Conservation (phyloP, 495 filamentous ascomycete genomes). For the Podospora comata region DNA sequence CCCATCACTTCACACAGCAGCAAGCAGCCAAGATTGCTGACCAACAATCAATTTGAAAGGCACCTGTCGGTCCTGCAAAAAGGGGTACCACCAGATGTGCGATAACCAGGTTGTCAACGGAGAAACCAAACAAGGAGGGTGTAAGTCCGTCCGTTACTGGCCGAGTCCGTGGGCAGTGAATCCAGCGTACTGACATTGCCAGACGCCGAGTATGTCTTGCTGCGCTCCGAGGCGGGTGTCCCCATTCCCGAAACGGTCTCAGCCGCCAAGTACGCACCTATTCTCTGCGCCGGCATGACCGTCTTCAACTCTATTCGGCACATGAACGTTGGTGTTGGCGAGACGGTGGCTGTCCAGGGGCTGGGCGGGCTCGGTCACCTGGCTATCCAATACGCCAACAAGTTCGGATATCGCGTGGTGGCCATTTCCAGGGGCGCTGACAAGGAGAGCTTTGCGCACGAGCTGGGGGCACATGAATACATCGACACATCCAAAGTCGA, state of each 20-base stretch:
- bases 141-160: slow-evolving; percentile 12
- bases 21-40: no score
- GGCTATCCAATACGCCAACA: slow-evolving; percentile 62
- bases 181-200: background rate
- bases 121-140: slow-evolving; percentile 51
- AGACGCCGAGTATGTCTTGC: slow-evolving; percentile 60
- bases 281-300: slow-evolving; percentile 70
- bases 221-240: slow-evolving; percentile 62
- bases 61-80: slow-evolving; percentile 47
- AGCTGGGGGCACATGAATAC: slow-evolving; percentile 67
- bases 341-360: slow-evolving; percentile 61
- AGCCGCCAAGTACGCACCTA: slow-evolving; percentile 59
- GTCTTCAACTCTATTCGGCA: slow-evolving; percentile 69
- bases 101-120: slow-evolving; percentile 51
- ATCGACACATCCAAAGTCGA: slow-evolving; percentile 59
- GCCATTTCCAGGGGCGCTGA: slow-evolving; percentile 55
- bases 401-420: slow-evolving; percentile 63
- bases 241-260: slow-evolving; percentile 57
- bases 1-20: background rate
- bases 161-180: background rate
- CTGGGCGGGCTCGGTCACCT: slow-evolving; percentile 67
- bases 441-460: slow-evolving; percentile 57
- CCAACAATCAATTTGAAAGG: slow-evolving; percentile 10
- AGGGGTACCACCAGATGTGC: slow-evolving; percentile 56
- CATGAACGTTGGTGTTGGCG: slow-evolving; percentile 55